Base-by-base conservation (phyloP, 805 yeast genomes). In the Lipomyces sp. region DNA sequence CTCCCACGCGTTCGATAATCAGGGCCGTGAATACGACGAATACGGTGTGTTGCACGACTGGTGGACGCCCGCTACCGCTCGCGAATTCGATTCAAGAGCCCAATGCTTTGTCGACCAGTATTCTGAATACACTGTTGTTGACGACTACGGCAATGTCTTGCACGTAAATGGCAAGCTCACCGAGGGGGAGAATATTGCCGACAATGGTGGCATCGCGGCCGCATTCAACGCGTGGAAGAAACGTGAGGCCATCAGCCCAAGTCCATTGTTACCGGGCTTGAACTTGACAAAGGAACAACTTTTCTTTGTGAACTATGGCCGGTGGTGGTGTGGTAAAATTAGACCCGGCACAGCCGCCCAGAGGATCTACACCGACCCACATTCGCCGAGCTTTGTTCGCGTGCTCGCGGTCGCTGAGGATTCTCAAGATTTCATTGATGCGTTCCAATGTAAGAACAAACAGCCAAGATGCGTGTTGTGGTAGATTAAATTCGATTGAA, bases 401-500 rank as follows among this genome's bases (percentile, higher is more conserved):
- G 69, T 69, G 35, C 50, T 66, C 53, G 71, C 71, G 11, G 68
- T 58, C n/a, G 71, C 64, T 2, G 68, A 59, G 42, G 62, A 69
- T 42, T 69, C 71, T 39, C 70, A 67, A 60, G 65, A 63, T 13
- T 69, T 69, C 56, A 67, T 67, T 32, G 68, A 69, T 39, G 71
- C 71, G 37, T 69, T 69, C 68, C 67, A 67, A 57, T 69, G 71
- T 63, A 58, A 53, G 57, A 61, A 59, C 53, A 69, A 67, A 58
- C 24, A 53, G 58, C 71, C 70, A 3, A 59, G 63, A 33, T 69
- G 71, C 62, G 71, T 64, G 8, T 54, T 69, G 60, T 69, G 71
- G 64, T 94, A 70, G 93, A 89, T 7, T 57, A 24, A 24, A 24
- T 42, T 42, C 48, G 48, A 42, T 42, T 42, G 48, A 42, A 42